phyloP scores from a whole-genome alignment of 441 rosid genomes.

The Bocquillonia castaneifolia region DNA sequence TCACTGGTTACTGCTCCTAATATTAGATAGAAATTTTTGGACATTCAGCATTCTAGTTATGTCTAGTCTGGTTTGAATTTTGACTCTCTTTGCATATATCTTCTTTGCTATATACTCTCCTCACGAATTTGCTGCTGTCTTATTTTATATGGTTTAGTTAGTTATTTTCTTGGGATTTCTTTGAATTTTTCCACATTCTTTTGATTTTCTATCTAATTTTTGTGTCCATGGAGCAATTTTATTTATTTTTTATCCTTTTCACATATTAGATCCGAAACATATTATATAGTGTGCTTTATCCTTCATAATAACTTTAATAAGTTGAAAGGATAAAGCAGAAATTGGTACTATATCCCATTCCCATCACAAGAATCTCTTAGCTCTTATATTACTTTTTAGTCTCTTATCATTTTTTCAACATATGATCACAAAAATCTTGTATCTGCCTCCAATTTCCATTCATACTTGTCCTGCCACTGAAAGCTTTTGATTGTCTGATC shows the following conservation, averaged over 20 bases:
- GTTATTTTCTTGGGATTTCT: background rate
- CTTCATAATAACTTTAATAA: background rate
- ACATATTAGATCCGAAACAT: background rate
- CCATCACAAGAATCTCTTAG: background rate
- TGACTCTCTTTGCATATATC: slow-evolving; percentile 2
- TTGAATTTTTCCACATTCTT: background rate
- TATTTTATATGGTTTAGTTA: background rate
- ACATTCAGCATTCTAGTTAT: background rate
- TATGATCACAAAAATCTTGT: background rate
- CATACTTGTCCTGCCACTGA: background rate
- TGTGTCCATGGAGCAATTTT: background rate
- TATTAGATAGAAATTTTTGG: background rate
- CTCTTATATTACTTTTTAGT: background rate
- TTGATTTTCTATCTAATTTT: background rate
- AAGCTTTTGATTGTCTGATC: background rate
- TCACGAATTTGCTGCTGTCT: background rate
- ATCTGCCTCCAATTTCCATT: background rate
- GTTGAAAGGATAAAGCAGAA: background rate
- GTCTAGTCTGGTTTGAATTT: slow-evolving; percentile 8
- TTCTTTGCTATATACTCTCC: background rate
- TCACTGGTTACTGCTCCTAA: background rate
- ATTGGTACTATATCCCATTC: background rate
- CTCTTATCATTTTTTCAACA: background rate
- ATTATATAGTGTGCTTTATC: background rate
- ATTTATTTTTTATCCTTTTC: background rate